phyloP scores from a whole-genome alignment of 129 eudicot genomes.

The Flaveria sonorensis region DNA sequence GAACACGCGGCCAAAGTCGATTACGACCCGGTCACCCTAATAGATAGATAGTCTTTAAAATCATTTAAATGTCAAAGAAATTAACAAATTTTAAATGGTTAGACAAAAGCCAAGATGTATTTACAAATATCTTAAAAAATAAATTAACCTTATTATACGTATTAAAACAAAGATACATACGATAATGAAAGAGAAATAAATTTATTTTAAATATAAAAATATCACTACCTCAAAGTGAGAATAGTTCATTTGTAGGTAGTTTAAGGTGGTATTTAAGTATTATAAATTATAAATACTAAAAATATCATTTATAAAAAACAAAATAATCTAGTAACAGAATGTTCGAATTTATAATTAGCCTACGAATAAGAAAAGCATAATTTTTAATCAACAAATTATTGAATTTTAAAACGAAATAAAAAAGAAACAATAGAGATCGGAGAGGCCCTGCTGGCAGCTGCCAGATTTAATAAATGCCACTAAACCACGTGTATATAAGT shows the following conservation, averaged over 20 bases:
- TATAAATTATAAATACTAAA: too few relatives aligned
- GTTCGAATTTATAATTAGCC: neutral
- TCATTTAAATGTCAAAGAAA: neutral
- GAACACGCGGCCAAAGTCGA: too few relatives aligned
- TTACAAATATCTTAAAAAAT: neutral
- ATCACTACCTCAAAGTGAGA: neutral
- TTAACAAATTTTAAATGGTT: neutral
- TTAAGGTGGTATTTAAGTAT: neutral
- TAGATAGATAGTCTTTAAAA: neutral
- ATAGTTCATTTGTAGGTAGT: neutral
- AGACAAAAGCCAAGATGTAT: neutral
- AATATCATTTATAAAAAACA: neutral
- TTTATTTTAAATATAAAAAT: neutral
- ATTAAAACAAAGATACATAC: neutral
- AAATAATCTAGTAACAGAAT: neutral
- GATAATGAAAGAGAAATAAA: neutral
- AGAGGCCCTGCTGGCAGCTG: conserved; percentile 2
- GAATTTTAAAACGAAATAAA: neutral
- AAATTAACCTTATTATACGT: neutral
- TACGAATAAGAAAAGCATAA: neutral
- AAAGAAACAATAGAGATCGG: neutral
- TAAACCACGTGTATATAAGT: conserved; percentile 26
- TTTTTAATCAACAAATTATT: neutral
- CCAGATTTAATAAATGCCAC: conserved; percentile 15
- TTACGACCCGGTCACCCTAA: neutral